phyloP scores from a whole-genome alignment of 345 rosid genomes.

The Aethionema arabicum region DNA sequence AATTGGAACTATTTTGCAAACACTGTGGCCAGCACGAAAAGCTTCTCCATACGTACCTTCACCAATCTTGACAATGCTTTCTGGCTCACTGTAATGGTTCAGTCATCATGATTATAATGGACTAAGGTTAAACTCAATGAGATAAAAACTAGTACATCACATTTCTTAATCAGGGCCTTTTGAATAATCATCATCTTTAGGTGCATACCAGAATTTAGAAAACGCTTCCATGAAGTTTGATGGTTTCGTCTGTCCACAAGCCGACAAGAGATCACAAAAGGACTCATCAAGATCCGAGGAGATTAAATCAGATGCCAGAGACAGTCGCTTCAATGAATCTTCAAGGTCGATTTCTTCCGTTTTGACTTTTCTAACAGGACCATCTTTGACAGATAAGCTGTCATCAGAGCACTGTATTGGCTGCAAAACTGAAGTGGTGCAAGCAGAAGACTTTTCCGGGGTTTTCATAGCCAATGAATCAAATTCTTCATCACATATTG shows the following conservation, averaged over 20 bases:
- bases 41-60: conserved; percentile 99
- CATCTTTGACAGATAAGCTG: conserved; percentile 31
- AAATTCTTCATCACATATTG: conserved; percentile 33
- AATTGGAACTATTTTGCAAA: conserved; percentile 95
- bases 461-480: conserved; percentile 41
- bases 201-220: conserved; percentile 75
- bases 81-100: conserved; percentile 53
- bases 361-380: conserved; percentile 30
- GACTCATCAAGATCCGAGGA: conserved; percentile 51
- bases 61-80: conserved; percentile 74
- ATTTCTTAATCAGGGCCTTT: conserved; percentile 3
- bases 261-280: conserved; percentile 57
- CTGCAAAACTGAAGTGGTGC: conserved; percentile 33
- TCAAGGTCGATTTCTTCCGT: conserved; percentile 47
- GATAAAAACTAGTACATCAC: conserved; percentile 9
- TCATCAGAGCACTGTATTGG: conserved; percentile 42
- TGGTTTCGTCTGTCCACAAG: conserved; percentile 69
- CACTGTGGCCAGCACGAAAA: conserved; percentile 69
- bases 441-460: conserved; percentile 43
- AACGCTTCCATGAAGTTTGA: conserved; percentile 58
- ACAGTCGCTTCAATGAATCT: conserved; percentile 59
- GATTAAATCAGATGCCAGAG: conserved; percentile 55
- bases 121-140: conserved; percentile 6
- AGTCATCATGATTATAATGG: conserved; percentile 21
- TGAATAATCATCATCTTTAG: conserved; percentile 4